A percentile compares a stretch with the other conserved stretches of the same genome.
Conservation (phyloP, 257 asterid species). For the Rubia yunnanensis region DNA sequence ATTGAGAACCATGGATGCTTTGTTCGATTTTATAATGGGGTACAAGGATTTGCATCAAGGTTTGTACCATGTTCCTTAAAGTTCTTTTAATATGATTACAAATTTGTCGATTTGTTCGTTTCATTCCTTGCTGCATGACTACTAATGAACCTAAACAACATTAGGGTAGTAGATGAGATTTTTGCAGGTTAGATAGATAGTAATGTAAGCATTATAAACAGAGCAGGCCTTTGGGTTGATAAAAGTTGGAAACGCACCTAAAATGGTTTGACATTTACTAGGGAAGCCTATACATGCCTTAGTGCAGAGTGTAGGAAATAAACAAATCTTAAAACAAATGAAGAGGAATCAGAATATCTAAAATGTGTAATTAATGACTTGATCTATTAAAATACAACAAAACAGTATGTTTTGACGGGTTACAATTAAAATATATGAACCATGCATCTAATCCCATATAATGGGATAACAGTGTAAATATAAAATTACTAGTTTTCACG, state of each 20-base stretch:
- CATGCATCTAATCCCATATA: neutral
- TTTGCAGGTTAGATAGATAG: too few relatives aligned
- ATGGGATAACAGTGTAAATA: too few relatives aligned
- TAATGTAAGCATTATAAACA: too few relatives aligned
- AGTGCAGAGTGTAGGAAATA: neutral
- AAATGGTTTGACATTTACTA: neutral
- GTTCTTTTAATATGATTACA: neutral
- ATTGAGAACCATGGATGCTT: conserved; percentile 94
- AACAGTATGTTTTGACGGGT: neutral
- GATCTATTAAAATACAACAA: neutral
- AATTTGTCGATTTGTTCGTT: neutral
- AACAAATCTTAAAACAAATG: neutral
- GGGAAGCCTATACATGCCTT: neutral
- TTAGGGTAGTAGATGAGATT: too few relatives aligned
- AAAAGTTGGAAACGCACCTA: neutral
- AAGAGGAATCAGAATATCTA: neutral
- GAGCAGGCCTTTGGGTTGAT: too few relatives aligned
- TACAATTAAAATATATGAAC: too few relatives aligned
- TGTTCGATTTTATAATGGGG: conserved; percentile 96
- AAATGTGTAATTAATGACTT: neutral
- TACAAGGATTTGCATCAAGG: conserved; percentile 94
- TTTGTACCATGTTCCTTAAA: conserved; percentile 17
- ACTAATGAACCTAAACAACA: too few relatives aligned
- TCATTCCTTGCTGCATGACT: neutral
- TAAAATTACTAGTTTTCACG: neutral